Conservation (phyloP, 768 basidiomycete species). For the Paxillus ammoniavirescens region DNA sequence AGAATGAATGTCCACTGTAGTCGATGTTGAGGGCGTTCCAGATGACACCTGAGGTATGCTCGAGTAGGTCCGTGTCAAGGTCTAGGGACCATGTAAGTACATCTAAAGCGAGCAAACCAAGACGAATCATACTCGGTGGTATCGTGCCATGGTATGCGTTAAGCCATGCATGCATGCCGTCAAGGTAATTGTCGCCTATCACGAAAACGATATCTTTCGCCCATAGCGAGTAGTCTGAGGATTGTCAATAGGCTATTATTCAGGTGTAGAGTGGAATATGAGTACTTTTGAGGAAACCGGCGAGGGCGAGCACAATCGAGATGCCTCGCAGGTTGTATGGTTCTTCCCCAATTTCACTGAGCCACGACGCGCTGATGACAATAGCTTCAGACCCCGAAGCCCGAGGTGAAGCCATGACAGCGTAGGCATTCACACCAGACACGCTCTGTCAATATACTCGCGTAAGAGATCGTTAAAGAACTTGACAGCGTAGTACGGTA, state of each 20-base stretch:
- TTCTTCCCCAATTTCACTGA: conserved; percentile 58
- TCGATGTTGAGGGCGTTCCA: conserved; percentile 96
- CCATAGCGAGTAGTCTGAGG: conserved; percentile 83
- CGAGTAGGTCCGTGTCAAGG: conserved; percentile 60
- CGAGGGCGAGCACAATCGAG: conserved; percentile 82
- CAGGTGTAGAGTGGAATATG: background rate
- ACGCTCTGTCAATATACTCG: conserved; percentile 40
- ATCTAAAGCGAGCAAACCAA: background rate
- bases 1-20: conserved; percentile 96
- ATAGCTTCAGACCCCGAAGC: conserved; percentile 94
- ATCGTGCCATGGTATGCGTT: conserved; percentile 72
- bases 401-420: conserved; percentile 77
- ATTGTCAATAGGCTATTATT: conserved; percentile 3
- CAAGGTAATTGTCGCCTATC: conserved; percentile 82
- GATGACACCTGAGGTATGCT: conserved; percentile 77
- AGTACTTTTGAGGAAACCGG: conserved; percentile 78
- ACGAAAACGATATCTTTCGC: conserved; percentile 92
- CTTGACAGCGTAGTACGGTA: conserved; percentile 22
- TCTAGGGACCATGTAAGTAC: conserved; percentile 40
- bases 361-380: conserved; percentile 89
- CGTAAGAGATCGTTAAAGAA: background rate
- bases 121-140: conserved; percentile 57
- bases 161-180: conserved; percentile 94
- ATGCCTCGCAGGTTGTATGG: conserved; percentile 82
- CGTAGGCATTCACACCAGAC: conserved; percentile 80